Conservation (phyloP, 139 green algal species). For the Tetraselmis striata region DNA sequence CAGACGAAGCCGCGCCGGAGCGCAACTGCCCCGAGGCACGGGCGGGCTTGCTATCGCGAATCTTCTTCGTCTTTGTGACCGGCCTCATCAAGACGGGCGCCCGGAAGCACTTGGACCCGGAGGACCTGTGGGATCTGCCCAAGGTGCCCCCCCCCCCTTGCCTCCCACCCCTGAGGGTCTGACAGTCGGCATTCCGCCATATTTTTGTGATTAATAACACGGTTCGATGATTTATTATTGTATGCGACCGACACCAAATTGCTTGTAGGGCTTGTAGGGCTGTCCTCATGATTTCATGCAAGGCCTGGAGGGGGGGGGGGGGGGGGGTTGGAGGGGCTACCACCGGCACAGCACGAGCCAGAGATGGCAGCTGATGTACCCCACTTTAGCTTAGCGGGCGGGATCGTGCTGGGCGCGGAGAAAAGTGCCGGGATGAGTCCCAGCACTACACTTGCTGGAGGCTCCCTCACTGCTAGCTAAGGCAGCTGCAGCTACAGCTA, state of each 20-base stretch:
- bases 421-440: neutral
- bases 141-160: neutral
- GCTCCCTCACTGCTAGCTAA: neutral
- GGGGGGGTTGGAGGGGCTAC: no score
- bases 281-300: no score
- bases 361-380: no score
- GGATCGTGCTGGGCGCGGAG: no score
- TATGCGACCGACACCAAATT: neutral
- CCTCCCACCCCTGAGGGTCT: no score
- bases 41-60: constrained; percentile 37
- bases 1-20: neutral
- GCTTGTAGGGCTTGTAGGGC: no score
- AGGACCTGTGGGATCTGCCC: constrained; percentile 72
- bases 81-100: constrained; percentile 48
- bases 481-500: neutral
- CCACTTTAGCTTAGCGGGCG: no score
- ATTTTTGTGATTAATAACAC: neutral
- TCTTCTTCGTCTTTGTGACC: constrained; percentile 61
- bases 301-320: no score
- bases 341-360: no score
- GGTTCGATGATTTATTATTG: neutral
- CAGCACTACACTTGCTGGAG: neutral
- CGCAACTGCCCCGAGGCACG: constrained; percentile 54
- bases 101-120: constrained; percentile 60
- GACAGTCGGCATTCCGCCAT: no score